Percentiles rank a stretch among this genome's conserved stretches.
Evolutionary conservation across 805 yeast species (phyloP).

Genomic region (Kazachstania kunashirensis): DNA sequence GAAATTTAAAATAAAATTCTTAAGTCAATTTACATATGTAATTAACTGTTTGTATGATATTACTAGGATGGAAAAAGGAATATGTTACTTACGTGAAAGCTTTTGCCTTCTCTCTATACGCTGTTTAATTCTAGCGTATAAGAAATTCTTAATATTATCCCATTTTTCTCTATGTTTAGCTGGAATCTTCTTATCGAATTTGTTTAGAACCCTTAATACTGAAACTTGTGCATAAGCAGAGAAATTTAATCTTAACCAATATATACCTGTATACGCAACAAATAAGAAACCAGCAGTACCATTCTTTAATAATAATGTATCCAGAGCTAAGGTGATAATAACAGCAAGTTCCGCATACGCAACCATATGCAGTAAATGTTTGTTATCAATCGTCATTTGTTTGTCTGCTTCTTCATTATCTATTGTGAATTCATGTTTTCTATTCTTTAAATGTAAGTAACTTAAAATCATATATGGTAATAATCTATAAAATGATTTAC

Average conservation of each 20-base stretch:
- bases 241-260: conserved; percentile 62
- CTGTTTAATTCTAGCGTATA: conserved; percentile 34
- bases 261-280: conserved; percentile 45
- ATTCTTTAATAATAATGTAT: conserved; percentile 50
- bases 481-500: conserved; percentile 56
- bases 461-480: conserved; percentile 52
- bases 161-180: conserved; percentile 31
- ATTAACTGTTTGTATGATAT: conserved; percentile 11
- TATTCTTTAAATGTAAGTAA: conserved; percentile 42
- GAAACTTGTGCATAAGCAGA: conserved; percentile 34
- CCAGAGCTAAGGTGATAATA: conserved; percentile 42
- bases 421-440: conserved; percentile 12
- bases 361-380: conserved; percentile 29
- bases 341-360: conserved; percentile 54
- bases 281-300: conserved; percentile 65
- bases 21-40: conserved; percentile 29
- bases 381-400: conserved; percentile 12
- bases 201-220: conserved; percentile 22
- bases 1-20: conserved; percentile 31
- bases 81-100: neutral
- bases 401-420: conserved; percentile 8
- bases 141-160: conserved; percentile 33
- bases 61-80: neutral
- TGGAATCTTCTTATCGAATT: conserved; percentile 29
- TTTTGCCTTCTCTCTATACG: conserved; percentile 14